Evolutionary conservation across 2,329 filamentous ascomycete species (phyloP), one percentile per base, ranked within the genome.

Genomic region (Pyricularia sp.): DNA sequence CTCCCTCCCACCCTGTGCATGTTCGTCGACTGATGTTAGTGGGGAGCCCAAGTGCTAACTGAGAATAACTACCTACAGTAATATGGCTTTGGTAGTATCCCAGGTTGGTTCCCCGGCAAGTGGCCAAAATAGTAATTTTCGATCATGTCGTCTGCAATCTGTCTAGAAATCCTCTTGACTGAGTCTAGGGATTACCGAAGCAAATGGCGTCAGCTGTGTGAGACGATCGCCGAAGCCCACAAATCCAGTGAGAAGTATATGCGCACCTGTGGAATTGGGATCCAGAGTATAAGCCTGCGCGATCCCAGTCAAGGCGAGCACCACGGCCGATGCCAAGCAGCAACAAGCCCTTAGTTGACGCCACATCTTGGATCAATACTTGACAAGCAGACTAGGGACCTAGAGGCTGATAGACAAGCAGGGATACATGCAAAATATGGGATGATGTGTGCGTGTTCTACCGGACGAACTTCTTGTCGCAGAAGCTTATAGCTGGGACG

Each of bases 1-100:
- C 91, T 12, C 84, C 90, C 79, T 91, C 90, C 92, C 88, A 93
- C 85, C 85, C 84, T 86, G 69, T 11, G 69, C 20, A 68, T 33
- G 33, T 78, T 25, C 42, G 36, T 23, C 7, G 25, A 26, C n/a
- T 58, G 12, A 4, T 65, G 64, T 65, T 4, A 36, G 50, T 25
- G n/a, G 7, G 6, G 55, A 50, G 5, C 10, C 7, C 26, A 14
- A 6, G 5, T 9, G 30, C n/a, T 10, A n/a, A 31, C 20, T 93
- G 75, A 85, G 84, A 86, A n/a, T 20, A 5, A 5, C 4, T 36
- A 55, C 65, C 50, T 25, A 67, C 67, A 68, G 74, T 86, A 87
- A 70, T 86, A 86, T 68, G 84, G 84, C 11, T 79, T 74, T 31
- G 84, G 83, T 3, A 87, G 77, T 63, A 86, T 79, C 26, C 85